Percentiles rank a stretch among this genome's conserved stretches.
Conservation (phyloP, 345 rosid species). For the Lepidium aucheri region DNA sequence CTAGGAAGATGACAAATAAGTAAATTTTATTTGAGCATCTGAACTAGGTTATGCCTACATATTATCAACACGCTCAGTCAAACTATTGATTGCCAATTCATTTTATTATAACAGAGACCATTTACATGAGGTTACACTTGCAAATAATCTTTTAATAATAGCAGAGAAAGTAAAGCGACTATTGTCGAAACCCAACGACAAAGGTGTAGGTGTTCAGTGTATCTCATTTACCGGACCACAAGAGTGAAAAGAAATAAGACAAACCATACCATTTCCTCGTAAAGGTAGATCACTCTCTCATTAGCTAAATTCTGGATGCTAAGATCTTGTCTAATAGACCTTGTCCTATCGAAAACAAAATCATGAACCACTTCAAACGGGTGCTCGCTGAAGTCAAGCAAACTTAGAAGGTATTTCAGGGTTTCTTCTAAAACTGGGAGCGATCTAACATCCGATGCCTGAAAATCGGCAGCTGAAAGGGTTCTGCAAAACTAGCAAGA, state of each 20-base stretch:
- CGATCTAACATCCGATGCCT: constrained; percentile 64
- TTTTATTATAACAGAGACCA: background rate
- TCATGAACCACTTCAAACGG: constrained; percentile 86
- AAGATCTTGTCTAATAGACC: constrained; percentile 92
- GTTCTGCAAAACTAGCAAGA: constrained; percentile 86
- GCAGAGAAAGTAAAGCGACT: background rate
- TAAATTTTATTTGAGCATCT: background rate
- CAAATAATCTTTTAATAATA: background rate
- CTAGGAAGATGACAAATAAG: background rate
- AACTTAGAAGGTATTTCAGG: constrained; percentile 51
- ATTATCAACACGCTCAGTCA: background rate
- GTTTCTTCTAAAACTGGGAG: constrained; percentile 70
- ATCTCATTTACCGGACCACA: background rate
- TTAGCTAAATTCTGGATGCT: constrained; percentile 74
- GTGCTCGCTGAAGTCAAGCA: constrained; percentile 49
- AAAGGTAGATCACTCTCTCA: constrained; percentile 54
- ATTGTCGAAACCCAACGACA: background rate
- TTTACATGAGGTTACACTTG: background rate
- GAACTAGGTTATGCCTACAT: background rate
- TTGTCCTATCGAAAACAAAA: constrained; percentile 85
- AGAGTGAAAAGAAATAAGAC: constrained; percentile 4
- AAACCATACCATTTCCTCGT: constrained; percentile 69
- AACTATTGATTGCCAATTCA: background rate
- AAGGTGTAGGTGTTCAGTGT: background rate
- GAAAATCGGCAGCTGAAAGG: constrained; percentile 46